Conservation (phyloP, 192 early-diverging fungal genomes). For the Coemansia sp. region DNA sequence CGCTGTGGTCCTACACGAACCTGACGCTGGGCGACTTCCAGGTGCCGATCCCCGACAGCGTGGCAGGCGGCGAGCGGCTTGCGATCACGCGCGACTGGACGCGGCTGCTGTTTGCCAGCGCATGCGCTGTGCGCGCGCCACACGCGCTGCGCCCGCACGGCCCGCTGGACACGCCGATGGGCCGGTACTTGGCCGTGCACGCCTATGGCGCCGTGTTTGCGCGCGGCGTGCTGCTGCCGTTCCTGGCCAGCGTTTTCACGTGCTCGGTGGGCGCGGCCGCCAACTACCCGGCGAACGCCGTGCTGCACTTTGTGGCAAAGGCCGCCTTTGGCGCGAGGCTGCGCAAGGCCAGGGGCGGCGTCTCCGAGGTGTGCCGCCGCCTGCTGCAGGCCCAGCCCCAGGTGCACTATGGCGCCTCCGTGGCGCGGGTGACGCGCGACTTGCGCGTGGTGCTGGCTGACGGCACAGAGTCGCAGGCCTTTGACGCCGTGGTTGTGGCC, state of each 20-base stretch:
- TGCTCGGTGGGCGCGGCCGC: constrained; percentile 40
- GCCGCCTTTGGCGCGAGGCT: constrained; percentile 32
- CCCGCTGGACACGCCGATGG: constrained; percentile 23
- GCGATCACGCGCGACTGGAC: constrained; percentile 42
- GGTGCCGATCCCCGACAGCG: constrained; percentile 31
- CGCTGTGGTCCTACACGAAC: constrained; percentile 54
- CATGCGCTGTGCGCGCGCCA: constrained; percentile 17
- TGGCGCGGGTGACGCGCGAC: constrained; percentile 8
- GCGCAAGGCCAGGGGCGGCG: constrained; percentile 43
- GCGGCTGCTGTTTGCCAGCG: constrained; percentile 22
- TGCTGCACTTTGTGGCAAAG: constrained; percentile 39
- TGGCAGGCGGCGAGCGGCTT: constrained; percentile 2
- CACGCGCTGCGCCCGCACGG: background rate
- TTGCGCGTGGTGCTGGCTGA: background rate
- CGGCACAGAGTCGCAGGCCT: constrained; percentile 5
- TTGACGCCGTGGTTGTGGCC: constrained; percentile 45
- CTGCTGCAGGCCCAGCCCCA: constrained; percentile 7
- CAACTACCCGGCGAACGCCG: constrained; percentile 42
- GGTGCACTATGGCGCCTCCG: constrained; percentile 11
- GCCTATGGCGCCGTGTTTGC: constrained; percentile 20
- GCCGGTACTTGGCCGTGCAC: constrained; percentile 27
- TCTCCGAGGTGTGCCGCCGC: constrained; percentile 35
- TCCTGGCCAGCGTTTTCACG: constrained; percentile 46
- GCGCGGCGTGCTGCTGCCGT: constrained; percentile 36
- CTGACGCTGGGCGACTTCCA: constrained; percentile 19